Base-by-base conservation (phyloP, 345 rosid genomes). In the Microthlaspi erraticum region DNA sequence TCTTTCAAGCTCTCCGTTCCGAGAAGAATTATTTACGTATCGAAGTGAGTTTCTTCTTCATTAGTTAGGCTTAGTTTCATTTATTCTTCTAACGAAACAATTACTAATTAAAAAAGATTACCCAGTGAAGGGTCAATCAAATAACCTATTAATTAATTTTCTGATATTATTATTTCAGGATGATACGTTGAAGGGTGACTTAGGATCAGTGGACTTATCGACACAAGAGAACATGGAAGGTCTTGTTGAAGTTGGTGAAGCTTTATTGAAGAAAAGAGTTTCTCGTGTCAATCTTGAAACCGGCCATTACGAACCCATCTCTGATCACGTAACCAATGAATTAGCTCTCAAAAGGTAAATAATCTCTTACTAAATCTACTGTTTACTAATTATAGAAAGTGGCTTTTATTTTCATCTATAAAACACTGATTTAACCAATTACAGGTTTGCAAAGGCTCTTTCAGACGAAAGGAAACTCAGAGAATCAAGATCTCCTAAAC, bases 1-100 rank as follows among this genome's bases (percentile, higher is more conserved):
- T 83, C 48, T 91, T 89, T 54, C 65, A 81, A 70, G 89, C 96
- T 71, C 84, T 87, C 66, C 68, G 78, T 1, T 86, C 86, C 2
- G 78, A 89, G 61, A 56, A 78, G 0, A 86, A 79, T 18, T 91
- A 91, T 66, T 85, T 91, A 23, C 78, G 96, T n/a, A 81, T 89
- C 62, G 79, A 86, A 67, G 95, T 91, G 70, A 80, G 83, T 43
- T 26, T 73, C 58, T 57, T 56, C 43, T 16, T 10, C 4, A 26
- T 26, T 26, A 26, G 4, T 26, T 26, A 26, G 29, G 29, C 4
- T 26, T 26, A 2, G 29, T 26, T 26, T 26, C 29, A 26, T 26
- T 26, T 23, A 23, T 26, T 39, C 60, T 60, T 72, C 32, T 44
- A 44, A 65, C 65, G 71, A 38, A 64, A 73, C 65, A 56, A 56